Percentiles rank a stretch among this genome's conserved stretches.
Evolutionary conservation across 805 yeast species (phyloP).

Genomic region (Tetrapisispora phaffii): DNA sequence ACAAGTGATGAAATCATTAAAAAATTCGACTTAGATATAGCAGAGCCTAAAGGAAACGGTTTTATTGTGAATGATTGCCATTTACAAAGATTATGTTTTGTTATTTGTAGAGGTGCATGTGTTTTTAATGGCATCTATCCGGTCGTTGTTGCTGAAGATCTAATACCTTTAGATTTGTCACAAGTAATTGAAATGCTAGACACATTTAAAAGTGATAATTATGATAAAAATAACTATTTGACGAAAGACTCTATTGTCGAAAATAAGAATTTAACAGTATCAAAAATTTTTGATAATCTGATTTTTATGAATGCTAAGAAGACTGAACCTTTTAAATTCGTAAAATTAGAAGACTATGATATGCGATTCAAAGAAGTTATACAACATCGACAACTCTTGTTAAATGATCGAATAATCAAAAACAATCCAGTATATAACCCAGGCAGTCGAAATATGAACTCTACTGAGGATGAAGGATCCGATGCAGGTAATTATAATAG

Average conservation of each 20-base stretch:
- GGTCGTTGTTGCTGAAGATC: background rate
- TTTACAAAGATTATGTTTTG: constrained; percentile 13
- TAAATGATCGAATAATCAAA: background rate
- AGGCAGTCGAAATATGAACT: constrained; percentile 1
- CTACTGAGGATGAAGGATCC: constrained; percentile 9
- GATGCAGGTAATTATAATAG: constrained; percentile 4
- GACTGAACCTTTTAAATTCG: constrained; percentile 14
- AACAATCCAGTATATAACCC: constrained; percentile 13
- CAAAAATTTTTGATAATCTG: constrained; percentile 14
- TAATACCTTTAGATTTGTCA: constrained; percentile 7
- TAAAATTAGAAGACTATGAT: constrained; percentile 9
- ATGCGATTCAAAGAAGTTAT: constrained; percentile 8
- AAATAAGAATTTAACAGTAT: background rate
- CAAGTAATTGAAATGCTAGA: constrained; percentile 2
- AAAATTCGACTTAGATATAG: constrained; percentile 5
- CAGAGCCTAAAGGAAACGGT: constrained; percentile 2
- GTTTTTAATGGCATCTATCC: constrained; percentile 1
- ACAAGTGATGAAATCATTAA: background rate
- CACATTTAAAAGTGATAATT: background rate
- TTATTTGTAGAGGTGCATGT: constrained; percentile 13
- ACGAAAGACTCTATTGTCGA: background rate
- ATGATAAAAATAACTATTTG: background rate
- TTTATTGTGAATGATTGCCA: constrained; percentile 12
- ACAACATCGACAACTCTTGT: constrained; percentile 7
- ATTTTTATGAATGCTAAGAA: constrained; percentile 9